Evolutionary conservation across 2,329 filamentous ascomycete species (phyloP).

Genomic region (Xylariaceae sp.): DNA sequence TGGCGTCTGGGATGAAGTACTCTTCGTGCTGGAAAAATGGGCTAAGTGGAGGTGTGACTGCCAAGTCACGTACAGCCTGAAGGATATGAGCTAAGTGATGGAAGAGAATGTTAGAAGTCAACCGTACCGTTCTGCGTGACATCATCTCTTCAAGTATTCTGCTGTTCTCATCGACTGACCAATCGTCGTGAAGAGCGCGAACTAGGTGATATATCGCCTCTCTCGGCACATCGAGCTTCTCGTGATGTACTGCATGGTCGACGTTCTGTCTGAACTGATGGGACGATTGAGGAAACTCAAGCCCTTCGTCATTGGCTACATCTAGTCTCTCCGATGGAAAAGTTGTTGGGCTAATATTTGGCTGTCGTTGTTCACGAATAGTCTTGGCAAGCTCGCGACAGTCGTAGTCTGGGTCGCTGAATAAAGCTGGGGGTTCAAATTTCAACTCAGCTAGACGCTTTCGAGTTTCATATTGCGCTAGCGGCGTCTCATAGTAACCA

Average conservation of each 20-base stretch:
- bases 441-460: slow-evolving; percentile 27
- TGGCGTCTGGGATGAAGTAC: slow-evolving; percentile 34
- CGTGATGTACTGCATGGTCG: slow-evolving; percentile 12
- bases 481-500: background rate
- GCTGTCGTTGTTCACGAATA: slow-evolving; percentile 26
- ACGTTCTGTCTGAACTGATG: slow-evolving; percentile 26
- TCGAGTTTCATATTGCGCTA: slow-evolving; percentile 15
- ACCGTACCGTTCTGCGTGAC: slow-evolving; percentile 23
- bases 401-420: slow-evolving; percentile 40
- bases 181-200: slow-evolving; percentile 26
- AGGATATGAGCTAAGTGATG: slow-evolving; percentile 15
- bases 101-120: background rate
- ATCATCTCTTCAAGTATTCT: slow-evolving; percentile 19
- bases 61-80: slow-evolving; percentile 29
- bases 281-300: slow-evolving; percentile 34
- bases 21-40: slow-evolving; percentile 23
- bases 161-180: slow-evolving; percentile 22
- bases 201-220: slow-evolving; percentile 32
- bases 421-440: slow-evolving; percentile 37
- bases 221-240: slow-evolving; percentile 36
- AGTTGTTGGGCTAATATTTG: slow-evolving; percentile 24
- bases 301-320: slow-evolving; percentile 33
- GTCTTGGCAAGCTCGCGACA: slow-evolving; percentile 30
- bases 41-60: slow-evolving; percentile 40
- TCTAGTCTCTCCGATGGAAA: slow-evolving; percentile 39